Base-by-base conservation (phyloP, 805 yeast genomes). In the Cyberlindnera petersonii region DNA sequence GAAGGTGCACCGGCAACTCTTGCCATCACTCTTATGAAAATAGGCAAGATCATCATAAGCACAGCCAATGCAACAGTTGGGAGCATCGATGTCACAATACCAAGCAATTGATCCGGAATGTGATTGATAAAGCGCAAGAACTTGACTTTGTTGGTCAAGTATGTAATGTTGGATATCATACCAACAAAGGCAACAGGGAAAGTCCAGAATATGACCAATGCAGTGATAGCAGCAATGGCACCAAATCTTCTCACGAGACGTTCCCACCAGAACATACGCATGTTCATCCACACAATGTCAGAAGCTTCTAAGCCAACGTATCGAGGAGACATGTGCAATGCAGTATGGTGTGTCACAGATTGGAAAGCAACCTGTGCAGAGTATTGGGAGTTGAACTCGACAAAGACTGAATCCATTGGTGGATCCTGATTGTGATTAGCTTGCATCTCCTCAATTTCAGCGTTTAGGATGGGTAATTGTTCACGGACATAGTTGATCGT, bases 261-360 rank as follows among this genome's bases (percentile, higher is more conserved):
- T 60, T 84, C 94, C 83, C 86, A 82, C 89, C 93, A 84, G 51
- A 77, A 77, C 61, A 84, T 59, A 56, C 93, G 71, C 76, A 83
- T 66, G 58, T 84, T 84, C 36, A 74, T 59, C 93, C 93, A 84
- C 43, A 71, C 63, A 31, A 84, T 64, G 53, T 82, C 82, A 1
- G 53, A 60, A 2, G 89, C 86, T 42, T 74, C 79, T 35, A 80
- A 60, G 26, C 89, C 89, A 34, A 75, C 71, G 48, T 66, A 71
- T 14, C 74, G 70, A 4, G 88, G 86, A 17, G 61, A 49, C 71
- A 83, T 68, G 48, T 76, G 71, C 46, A 82, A 59, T 0, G 93
- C 87, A 32, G 67, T 70, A 58, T 83, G 89, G 52, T 79, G 82
- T 13, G 77, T 65, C 4, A 71, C 65, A 2, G 80, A 59, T 60